Conservation (phyloP, 2,329 filamentous ascomycete genomes). For the Stagonosporopsis vannaccii region DNA sequence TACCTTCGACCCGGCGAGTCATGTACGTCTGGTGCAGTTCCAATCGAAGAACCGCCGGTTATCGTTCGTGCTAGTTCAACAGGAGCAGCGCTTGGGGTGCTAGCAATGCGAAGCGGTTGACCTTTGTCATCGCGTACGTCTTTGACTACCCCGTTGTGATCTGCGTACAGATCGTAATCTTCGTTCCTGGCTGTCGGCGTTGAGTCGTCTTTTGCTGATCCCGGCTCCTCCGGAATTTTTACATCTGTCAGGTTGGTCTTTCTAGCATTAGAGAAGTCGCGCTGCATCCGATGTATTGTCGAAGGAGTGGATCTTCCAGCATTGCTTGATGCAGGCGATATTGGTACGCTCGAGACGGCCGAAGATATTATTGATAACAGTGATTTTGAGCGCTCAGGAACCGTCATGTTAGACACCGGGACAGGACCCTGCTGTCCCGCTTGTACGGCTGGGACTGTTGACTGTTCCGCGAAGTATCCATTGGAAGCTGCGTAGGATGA, state of each 20-base stretch:
- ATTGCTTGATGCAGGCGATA: slow-evolving; percentile 39
- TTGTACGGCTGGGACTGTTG: slow-evolving; percentile 15
- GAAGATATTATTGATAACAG: slow-evolving; percentile 48
- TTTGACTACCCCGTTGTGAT: slow-evolving; percentile 49
- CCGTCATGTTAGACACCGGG: slow-evolving; percentile 22
- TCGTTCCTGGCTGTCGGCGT: slow-evolving; percentile 30
- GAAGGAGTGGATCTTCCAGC: slow-evolving; percentile 41
- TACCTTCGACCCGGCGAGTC: slow-evolving; percentile 34
- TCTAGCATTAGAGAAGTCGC: slow-evolving; percentile 31
- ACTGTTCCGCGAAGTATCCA: slow-evolving; percentile 22
- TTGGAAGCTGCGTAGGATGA: slow-evolving; percentile 18
- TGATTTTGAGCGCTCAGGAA: slow-evolving; percentile 43
- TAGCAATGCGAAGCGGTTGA: slow-evolving; percentile 34
- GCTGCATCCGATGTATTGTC: slow-evolving; percentile 36
- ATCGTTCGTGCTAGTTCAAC: slow-evolving; percentile 15
- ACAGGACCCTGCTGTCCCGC: slow-evolving; percentile 24
- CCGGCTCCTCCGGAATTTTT: slow-evolving; percentile 36
- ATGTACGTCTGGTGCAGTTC: slow-evolving; percentile 15
- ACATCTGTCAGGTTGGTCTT: slow-evolving; percentile 26
- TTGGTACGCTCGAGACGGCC: slow-evolving; percentile 41
- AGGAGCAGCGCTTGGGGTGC: slow-evolving; percentile 1
- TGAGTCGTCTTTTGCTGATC: slow-evolving; percentile 22
- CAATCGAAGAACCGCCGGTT: slow-evolving; percentile 9
- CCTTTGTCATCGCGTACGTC: slow-evolving; percentile 40
- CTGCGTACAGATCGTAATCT: slow-evolving; percentile 48